Evolutionary conservation across 1,284 basidiomycete genomes (phyloP), one percentile per base, ranked within the genome.

Genomic region (Meira nashicola): DNA sequence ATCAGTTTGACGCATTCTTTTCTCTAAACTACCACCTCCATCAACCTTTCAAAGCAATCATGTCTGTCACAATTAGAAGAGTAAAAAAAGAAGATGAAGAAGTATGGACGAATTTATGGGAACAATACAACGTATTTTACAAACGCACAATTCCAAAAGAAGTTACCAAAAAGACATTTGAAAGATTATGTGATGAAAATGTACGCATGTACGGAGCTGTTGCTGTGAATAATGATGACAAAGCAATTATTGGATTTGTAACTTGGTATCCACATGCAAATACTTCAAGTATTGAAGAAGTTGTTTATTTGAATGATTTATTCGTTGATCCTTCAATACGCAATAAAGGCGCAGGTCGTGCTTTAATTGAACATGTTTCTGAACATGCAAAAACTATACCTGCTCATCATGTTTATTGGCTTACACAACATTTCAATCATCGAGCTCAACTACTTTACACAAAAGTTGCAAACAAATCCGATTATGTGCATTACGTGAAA

Each of bases 391-490:
- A 48, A 21, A 48, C 17, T n/a, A 19, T n/a, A 5, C 17, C 17
- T 2, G 46, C 46, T 7, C 17, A n/a, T 17, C n/a, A 23, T 21
- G 46, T 48, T 21, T 48, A 48, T 25, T 48, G 46, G 46, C 46
- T 21, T 43, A 48, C 14, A 48, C 46, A 48, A 23, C 46, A 48
- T 17, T n/a, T 21, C 46, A 48, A 48, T 23, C 46, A 48, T 48
- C 46, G 46, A 19, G 46, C 46, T 21, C 46, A 48, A 25, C 46
- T 48, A 19, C 25, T 48, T 5, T 48, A 48, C 46, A 23, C 25
- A n/a, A 48, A 48, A 23, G 46, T 23, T 2, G 46, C 17, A 14
- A 21, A 21, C 21, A 48, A 48, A 23, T 21, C 17, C 21, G 46
- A 23, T 23, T 48, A 21, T 48, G 46, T 48, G 21, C 25, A 23